phyloP scores from a whole-genome alignment of 2,329 filamentous ascomycete genomes.

The Colletotrichum somersetense region DNA sequence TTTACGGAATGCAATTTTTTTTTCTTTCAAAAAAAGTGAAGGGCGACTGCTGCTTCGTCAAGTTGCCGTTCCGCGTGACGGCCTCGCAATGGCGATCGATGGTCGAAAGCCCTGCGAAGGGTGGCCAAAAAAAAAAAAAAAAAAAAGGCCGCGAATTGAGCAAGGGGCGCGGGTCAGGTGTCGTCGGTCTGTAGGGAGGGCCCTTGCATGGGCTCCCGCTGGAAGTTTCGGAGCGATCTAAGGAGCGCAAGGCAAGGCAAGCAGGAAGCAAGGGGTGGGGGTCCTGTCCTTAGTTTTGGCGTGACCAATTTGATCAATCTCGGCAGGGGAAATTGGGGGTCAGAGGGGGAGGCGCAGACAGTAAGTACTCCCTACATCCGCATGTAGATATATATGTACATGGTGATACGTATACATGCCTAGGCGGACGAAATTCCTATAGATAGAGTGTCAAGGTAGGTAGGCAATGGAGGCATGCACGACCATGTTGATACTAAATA shows the following conservation, averaged over 20 bases:
- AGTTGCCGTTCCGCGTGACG: not conserved
- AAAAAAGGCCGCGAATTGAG: constrained; percentile 22
- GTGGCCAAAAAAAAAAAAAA: not conserved
- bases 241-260: constrained; percentile 8
- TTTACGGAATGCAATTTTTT: too few species aligned
- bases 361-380: too few species aligned
- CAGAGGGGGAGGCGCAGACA: not conserved
- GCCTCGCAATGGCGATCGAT: not conserved
- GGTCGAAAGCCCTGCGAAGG: not conserved
- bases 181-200: constrained; percentile 28
- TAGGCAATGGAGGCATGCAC: too few species aligned
- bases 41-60: not conserved
- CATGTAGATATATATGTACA: not conserved
- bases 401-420: not conserved
- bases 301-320: constrained; percentile 34
- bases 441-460: too few species aligned
- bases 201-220: constrained; percentile 15
- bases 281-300: not conserved
- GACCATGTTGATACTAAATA: not conserved
- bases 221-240: constrained; percentile 15
- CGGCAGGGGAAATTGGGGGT: constrained; percentile 34
- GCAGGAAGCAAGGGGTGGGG: constrained; percentile 28
- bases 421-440: too few species aligned
- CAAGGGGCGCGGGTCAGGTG: constrained; percentile 30
- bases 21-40: too few species aligned